Base-by-base conservation (phyloP, 2,329 filamentous ascomycete genomes). In the Phialophora tarda region DNA sequence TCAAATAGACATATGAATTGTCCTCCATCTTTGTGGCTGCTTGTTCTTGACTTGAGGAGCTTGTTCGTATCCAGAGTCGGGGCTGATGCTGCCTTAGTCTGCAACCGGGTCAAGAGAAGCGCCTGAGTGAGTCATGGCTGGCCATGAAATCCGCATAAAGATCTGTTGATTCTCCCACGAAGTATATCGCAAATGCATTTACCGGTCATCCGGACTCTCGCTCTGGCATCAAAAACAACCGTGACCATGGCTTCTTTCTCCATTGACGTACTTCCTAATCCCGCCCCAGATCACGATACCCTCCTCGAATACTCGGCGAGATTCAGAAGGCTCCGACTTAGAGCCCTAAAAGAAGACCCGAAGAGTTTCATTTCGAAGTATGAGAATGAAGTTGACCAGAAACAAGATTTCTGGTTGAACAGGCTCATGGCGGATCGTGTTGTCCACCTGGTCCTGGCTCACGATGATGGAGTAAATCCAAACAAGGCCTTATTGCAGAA, bases 331-430 rank as follows among this genome's bases (percentile, higher is more conserved):
- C 66, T 74, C 11, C 73, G 75, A 47, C 67, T 77, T 3, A 62
- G 71, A 56, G 71, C 71, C 26, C 71, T 77, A 21, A 63, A 73
- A 62, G 67, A 68, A 54, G 73, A 77, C 62, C 73, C 75, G 4
- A 54, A 64, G 17, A 70, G 73, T 30, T 78, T 77, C 62, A 72
- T 72, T 3, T 76, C 76, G 2, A 72, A 59, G 2, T 77, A 77
- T 56, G 73, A 74, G 32, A 65, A 64, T 12, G 75, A 78, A 58
- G 69, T 53, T 51, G 71, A 58, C 73, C 75, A 68, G 55, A 68
- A 14, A 51, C 69, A 58, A 64, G 71, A 55, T 61, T 72, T 65
- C 63, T 77, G 76, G 75, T 51, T 68, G 56, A 69, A 72, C 11
- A 70, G 75, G n/a, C 64, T 77, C n/a, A 63, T 60, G 41, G 74